phyloP scores from a whole-genome alignment of 2,329 filamentous ascomycete species.

The Pseudogymnoascus sp. region DNA sequence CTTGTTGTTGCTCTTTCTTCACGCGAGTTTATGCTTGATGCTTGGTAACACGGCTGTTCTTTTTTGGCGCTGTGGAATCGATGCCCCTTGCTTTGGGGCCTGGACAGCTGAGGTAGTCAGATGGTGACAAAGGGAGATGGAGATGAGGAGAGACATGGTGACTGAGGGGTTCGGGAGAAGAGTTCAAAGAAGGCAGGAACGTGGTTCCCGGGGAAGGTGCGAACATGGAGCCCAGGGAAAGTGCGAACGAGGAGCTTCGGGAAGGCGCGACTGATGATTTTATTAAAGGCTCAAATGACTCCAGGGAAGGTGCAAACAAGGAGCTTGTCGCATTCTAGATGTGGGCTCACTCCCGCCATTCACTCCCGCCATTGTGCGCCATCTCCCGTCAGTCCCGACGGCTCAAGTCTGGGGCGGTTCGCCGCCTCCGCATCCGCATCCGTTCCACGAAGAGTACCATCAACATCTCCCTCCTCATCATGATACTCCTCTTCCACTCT shows the following conservation, averaged over 20 bases:
- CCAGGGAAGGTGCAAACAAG: not conserved
- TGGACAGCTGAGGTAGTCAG: not conserved
- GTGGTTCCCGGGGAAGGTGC: not conserved
- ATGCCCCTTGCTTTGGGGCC: not conserved
- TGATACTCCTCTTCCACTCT: conserved; percentile 1
- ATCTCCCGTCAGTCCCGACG: conserved; percentile 18
- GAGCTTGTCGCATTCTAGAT: not conserved
- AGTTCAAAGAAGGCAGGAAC: not conserved
- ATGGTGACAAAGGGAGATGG: not conserved
- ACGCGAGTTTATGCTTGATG: not conserved
- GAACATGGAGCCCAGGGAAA: not conserved
- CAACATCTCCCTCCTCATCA: conserved; percentile 17
- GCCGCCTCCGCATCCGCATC: conserved; percentile 6
- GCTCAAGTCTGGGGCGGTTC: conserved; percentile 21
- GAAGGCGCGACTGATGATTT: not conserved
- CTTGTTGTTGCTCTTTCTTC: not conserved
- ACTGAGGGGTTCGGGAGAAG: not conserved
- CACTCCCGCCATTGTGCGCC: conserved; percentile 20
- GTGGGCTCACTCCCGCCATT: not conserved
- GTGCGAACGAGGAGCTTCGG: not conserved
- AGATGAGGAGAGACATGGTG: not conserved
- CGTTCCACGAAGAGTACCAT: conserved; percentile 16
- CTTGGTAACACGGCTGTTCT: not conserved
- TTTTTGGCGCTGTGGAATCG: not conserved
- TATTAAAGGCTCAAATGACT: not conserved